Base-by-base conservation (phyloP, 148 eudicot species). In the Vaccinium vitisidaea region DNA sequence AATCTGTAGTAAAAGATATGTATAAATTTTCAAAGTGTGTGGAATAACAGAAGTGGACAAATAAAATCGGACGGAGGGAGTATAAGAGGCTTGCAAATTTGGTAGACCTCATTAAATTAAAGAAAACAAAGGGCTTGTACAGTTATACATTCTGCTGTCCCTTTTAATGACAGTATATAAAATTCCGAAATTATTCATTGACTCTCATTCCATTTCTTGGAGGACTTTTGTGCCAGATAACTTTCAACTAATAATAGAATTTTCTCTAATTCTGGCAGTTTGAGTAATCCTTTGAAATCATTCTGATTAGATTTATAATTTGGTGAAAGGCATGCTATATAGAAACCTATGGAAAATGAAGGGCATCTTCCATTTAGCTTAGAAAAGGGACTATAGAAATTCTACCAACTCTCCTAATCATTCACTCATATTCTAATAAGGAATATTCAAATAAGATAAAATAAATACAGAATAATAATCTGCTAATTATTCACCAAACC, bases 341-440 rank as follows among this genome's bases (percentile, higher is more conserved):
- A 73, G 27, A 80, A 43, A 56, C 73, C 55, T 73, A 46, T 56
- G 75, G 13, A 74, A 85, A 16, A 73, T 46, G 11, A 54, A 58
- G 83, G 87, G 70, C 50, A 56, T 70, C 79, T 81, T 81, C 79
- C 65, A 18, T 70, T 67, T 49, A 12, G 39, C 12, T 12, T 54
- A 49, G 49, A 52, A 4, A 52, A 84, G 30, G 63, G 63, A 69
- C 10, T 39, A 36, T 32, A 19, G 30, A n/a, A 79, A 43, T 74
- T 83, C 86, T 83, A 86, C 89, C 90, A 86, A 89, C 88, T 84
- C 83, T 75, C 81, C 83, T 9, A 75, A 55, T 85, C 80, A 55
- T 84, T 79, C 30, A 79, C 84, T 80, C 82, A 54, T 84, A 46
- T 81, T 86, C 71, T 78, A 70, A 84, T 50, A 67, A 86, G 52